Conservation (phyloP, 805 yeast species). For the Cyberlindnera euphorbiae region DNA sequence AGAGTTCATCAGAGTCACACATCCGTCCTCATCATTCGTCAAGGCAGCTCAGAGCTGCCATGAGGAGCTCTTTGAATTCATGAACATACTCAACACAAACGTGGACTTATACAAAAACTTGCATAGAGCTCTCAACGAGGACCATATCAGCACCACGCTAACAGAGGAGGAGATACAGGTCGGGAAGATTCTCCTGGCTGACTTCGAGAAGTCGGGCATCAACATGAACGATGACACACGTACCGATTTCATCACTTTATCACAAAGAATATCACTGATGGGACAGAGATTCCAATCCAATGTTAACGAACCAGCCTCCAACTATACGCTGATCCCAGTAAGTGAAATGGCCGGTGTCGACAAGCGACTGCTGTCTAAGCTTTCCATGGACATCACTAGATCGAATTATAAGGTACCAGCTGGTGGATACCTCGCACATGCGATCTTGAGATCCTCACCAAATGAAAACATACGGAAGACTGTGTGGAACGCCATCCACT, state of each 20-base stretch:
- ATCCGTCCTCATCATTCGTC: conserved; percentile 68
- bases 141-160: conserved; percentile 31
- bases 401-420: conserved; percentile 48
- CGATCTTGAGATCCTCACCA: conserved; percentile 55
- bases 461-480: conserved; percentile 53
- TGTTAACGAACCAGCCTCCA: conserved; percentile 17
- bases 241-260: conserved; percentile 65
- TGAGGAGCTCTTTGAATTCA: conserved; percentile 83
- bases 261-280: conserved; percentile 72
- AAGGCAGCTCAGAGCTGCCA: conserved; percentile 84
- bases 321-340: conserved; percentile 19
- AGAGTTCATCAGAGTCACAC: conserved; percentile 85
- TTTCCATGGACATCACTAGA: conserved; percentile 34
- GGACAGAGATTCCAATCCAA: conserved; percentile 67
- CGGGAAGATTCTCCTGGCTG: conserved; percentile 73
- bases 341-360: conserved; percentile 21
- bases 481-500: conserved; percentile 73
- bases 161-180: conserved; percentile 75
- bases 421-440: conserved; percentile 59
- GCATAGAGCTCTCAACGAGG: conserved; percentile 40
- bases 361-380: conserved; percentile 22
- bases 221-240: conserved; percentile 64
- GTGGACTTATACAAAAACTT: conserved; percentile 62
- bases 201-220: conserved; percentile 88
- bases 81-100: conserved; percentile 88